Evolutionary conservation across 164 flowering plant species (phyloP).

Genomic region (Akebia trifoliata): DNA sequence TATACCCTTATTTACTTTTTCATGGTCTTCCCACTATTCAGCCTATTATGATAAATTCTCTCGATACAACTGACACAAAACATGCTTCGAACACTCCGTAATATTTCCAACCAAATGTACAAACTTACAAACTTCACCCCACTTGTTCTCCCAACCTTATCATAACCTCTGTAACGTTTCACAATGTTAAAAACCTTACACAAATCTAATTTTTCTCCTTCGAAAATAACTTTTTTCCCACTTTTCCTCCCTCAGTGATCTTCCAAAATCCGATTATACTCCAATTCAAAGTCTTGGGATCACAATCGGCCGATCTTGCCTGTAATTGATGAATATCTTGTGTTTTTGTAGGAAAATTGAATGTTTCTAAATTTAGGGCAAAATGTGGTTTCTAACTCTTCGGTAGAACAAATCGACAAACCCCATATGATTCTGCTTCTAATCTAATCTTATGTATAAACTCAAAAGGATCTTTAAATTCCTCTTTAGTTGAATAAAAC

Average conservation of each 20-base stretch:
- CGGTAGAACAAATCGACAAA: conserved; percentile 68
- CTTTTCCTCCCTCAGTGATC: conserved; percentile 59
- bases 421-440: conserved; percentile 83
- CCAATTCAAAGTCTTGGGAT: conserved; percentile 78
- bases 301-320: conserved; percentile 68
- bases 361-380: conserved; percentile 50
- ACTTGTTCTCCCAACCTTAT: conserved; percentile 74
- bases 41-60: conserved; percentile 58
- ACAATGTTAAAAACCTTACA: no score
- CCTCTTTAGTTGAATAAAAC: conserved; percentile 70
- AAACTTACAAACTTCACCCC: conserved; percentile 74
- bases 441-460: conserved; percentile 67
- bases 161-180: conserved; percentile 79
- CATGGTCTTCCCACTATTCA: conserved; percentile 20
- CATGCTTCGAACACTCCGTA: conserved; percentile 80
- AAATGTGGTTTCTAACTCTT: conserved; percentile 95
- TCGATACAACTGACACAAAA: conserved; percentile 58
- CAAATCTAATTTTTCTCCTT: conserved; percentile 76
- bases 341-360: no score
- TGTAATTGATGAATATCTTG: conserved; percentile 91
- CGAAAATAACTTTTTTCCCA: conserved; percentile 56
- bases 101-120: conserved; percentile 42
- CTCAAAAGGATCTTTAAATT: conserved; percentile 78
- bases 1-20: conserved; percentile 38
- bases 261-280: no score